phyloP scores from a whole-genome alignment of 176 grass and related monocot genomes.

The Eleusine indica region DNA sequence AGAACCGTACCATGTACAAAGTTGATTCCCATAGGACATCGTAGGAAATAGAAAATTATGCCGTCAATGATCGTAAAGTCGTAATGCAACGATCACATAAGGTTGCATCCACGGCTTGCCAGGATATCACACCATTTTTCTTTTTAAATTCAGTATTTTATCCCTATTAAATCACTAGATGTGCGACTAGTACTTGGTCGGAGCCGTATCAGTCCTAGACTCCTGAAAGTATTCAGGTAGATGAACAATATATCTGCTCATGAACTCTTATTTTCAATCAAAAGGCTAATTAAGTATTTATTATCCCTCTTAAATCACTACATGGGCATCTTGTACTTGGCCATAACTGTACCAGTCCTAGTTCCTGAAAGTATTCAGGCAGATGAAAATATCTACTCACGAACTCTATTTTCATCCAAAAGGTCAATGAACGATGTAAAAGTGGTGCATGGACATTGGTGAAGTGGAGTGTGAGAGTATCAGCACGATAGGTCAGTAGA shows the following conservation, averaged over 20 bases:
- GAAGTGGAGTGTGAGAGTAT: neutral
- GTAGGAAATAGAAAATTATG: neutral
- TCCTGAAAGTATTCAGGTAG: neutral
- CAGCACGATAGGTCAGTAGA: neutral
- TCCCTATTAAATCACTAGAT: neutral
- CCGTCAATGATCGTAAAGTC: neutral
- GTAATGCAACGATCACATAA: neutral
- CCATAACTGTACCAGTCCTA: neutral
- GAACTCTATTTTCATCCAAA: neutral
- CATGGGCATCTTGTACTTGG: neutral
- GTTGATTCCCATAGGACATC: neutral
- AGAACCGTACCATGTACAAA: neutral
- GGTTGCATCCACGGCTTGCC: neutral
- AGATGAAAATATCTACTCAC: neutral
- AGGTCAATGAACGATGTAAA: neutral
- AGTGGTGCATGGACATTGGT: neutral
- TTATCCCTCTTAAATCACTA: neutral
- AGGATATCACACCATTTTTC: neutral
- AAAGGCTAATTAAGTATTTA: neutral
- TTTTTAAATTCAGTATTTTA: neutral
- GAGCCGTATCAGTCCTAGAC: neutral
- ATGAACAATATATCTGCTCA: neutral
- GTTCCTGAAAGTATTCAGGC: neutral
- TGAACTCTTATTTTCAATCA: neutral
- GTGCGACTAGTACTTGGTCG: too few species aligned